Evolutionary conservation across 441 rosid genomes (phyloP).

Genomic region (Flueggea neowawraea): DNA sequence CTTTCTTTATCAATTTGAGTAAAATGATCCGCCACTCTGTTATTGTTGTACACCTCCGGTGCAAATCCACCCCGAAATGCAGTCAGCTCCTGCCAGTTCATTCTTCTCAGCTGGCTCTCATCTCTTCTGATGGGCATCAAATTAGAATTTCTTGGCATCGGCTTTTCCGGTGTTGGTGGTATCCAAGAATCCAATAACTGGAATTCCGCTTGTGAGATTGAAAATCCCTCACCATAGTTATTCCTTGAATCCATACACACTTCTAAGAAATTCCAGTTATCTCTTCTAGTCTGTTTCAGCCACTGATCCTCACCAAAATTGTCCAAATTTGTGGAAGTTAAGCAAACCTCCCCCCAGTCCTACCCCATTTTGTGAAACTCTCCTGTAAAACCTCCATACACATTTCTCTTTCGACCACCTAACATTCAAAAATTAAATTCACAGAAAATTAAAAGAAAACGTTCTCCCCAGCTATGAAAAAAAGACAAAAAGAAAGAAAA

Average conservation of each 20-base stretch:
- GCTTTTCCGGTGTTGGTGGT: slow-evolving; percentile 53
- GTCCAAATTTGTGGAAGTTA: too few relatives aligned
- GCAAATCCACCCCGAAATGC: slow-evolving; percentile 36
- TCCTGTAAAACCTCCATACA: background rate
- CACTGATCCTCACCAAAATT: too few relatives aligned
- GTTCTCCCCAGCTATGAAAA: too few relatives aligned
- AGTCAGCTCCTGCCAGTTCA: slow-evolving; percentile 30
- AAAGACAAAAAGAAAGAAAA: too few relatives aligned
- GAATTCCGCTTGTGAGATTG: slow-evolving; percentile 30
- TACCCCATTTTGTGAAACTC: too few relatives aligned
- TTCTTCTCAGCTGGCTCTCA: slow-evolving; percentile 22
- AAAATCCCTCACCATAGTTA: slow-evolving; percentile 34
- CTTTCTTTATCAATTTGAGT: slow-evolving; percentile 18
- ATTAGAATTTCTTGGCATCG: slow-evolving; percentile 30
- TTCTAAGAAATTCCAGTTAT: background rate
- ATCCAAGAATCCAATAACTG: slow-evolving; percentile 40
- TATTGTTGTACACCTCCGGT: slow-evolving; percentile 21
- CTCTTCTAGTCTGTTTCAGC: background rate
- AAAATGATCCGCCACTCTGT: slow-evolving; percentile 23
- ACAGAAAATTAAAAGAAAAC: slow-evolving; percentile 2
- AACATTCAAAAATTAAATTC: too few relatives aligned
- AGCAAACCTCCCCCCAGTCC: too few relatives aligned
- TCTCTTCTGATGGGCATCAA: slow-evolving; percentile 18
- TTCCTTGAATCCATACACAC: slow-evolving; percentile 38
- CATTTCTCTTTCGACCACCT: too few relatives aligned